Evolutionary conservation across 768 basidiomycete species (phyloP).

Genomic region (Chalciporus piperatus): DNA sequence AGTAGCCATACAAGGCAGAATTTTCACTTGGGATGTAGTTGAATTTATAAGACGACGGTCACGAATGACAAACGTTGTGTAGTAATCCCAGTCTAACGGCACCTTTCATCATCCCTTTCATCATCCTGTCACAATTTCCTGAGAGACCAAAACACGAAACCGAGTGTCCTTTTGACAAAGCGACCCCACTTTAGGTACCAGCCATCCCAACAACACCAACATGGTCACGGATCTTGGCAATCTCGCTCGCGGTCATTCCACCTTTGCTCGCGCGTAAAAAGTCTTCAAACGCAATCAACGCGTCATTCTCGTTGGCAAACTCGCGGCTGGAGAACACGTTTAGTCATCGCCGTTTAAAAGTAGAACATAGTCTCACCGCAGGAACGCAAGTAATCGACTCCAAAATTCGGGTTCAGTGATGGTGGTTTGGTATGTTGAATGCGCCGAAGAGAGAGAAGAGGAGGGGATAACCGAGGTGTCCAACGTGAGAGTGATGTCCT

Average conservation of each 20-base stretch:
- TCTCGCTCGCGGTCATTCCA: conserved; percentile 76
- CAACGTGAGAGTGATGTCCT: conserved; percentile 67
- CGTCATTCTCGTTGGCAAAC: conserved; percentile 62
- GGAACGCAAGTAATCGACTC: conserved; percentile 62
- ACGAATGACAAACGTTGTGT: conserved; percentile 14
- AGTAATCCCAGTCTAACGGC: conserved; percentile 4
- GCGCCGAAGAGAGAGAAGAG: conserved; percentile 40
- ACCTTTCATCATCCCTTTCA: not conserved
- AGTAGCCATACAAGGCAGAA: conserved; percentile 18
- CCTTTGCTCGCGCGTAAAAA: conserved; percentile 83
- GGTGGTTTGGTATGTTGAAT: conserved; percentile 36
- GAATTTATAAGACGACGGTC: not conserved
- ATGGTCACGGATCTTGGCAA: conserved; percentile 87
- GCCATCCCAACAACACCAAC: conserved; percentile 90
- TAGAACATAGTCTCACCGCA: conserved; percentile 40
- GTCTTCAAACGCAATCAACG: conserved; percentile 75
- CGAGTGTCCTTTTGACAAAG: too few species aligned
- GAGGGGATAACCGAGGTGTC: conserved; percentile 53
- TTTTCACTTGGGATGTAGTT: not conserved
- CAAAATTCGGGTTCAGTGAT: conserved; percentile 82
- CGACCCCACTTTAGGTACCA: conserved; percentile 48
- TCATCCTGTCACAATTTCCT: not conserved
- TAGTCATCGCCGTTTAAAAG: not conserved
- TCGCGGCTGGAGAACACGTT: conserved; percentile 43
- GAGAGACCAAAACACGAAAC: not conserved